phyloP scores from a whole-genome alignment of 148 eudicot species.

The Fagopyrum homotropicum region DNA sequence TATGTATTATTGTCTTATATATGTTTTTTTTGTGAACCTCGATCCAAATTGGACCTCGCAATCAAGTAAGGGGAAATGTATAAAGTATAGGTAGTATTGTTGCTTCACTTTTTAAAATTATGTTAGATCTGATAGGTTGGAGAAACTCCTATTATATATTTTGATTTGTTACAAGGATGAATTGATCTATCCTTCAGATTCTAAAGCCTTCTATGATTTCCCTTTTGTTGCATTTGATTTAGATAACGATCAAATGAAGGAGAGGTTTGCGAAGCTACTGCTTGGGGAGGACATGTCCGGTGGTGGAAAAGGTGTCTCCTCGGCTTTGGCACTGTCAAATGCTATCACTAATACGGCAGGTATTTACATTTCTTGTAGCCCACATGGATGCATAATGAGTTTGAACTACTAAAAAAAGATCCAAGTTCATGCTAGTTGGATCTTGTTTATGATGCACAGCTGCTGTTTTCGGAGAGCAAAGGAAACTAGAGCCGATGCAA shows the following conservation, averaged over 20 bases:
- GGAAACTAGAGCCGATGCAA: conserved; percentile 67
- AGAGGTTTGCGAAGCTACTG: conserved; percentile 47
- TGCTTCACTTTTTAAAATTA: too few species aligned
- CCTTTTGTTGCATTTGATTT: not conserved
- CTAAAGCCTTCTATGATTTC: not conserved
- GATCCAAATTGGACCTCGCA: not conserved
- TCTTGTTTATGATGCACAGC: conserved; percentile 35
- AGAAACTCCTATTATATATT: too few species aligned
- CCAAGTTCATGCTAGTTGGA: not conserved
- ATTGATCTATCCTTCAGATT: too few species aligned
- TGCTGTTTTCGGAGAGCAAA: conserved; percentile 71
- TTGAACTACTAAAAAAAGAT: not conserved
- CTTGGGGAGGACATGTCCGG: conserved; percentile 66
- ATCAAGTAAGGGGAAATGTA: not conserved
- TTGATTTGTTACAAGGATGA: too few species aligned
- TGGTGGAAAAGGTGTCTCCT: conserved; percentile 64
- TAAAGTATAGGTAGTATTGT: not conserved
- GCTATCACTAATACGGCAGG: conserved; percentile 89
- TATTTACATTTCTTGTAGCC: conserved; percentile 11
- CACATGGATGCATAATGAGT: not conserved
- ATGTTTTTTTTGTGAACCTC: not conserved
- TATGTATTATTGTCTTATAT: not conserved
- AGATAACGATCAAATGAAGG: conserved; percentile 49
- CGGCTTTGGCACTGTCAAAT: conserved; percentile 57
- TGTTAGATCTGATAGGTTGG: too few species aligned